phyloP scores from a whole-genome alignment of 2,329 filamentous ascomycete species.

The Apiospora hydei region DNA sequence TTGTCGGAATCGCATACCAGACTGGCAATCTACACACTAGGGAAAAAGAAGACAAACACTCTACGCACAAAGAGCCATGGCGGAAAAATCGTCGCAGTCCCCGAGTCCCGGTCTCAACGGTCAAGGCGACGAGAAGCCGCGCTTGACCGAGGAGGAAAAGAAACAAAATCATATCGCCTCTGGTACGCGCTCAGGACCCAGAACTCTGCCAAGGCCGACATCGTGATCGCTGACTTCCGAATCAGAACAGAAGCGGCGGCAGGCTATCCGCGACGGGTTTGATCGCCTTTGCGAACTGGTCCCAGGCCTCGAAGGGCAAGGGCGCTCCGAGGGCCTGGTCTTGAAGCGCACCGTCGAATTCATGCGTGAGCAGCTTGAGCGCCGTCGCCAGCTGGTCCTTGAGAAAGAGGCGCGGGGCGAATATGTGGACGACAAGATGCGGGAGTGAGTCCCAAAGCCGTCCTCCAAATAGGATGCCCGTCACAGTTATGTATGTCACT shows the following conservation, averaged over 20 bases:
- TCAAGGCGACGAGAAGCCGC: slow-evolving; percentile 53
- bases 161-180: slow-evolving; percentile 64
- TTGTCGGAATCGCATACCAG: background rate
- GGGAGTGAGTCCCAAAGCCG: slow-evolving; percentile 45
- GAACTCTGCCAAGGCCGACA: background rate
- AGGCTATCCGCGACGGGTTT: slow-evolving; percentile 83
- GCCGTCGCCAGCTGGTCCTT: slow-evolving; percentile 64
- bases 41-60: background rate
- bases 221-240: background rate
- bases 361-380: slow-evolving; percentile 66
- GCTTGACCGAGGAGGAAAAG: slow-evolving; percentile 61
- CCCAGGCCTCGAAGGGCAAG: slow-evolving; percentile 82
- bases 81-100: slow-evolving; percentile 36
- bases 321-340: slow-evolving; percentile 85
- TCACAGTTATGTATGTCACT: background rate
- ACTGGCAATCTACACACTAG: background rate
- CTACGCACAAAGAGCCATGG: slow-evolving; percentile 28
- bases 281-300: slow-evolving; percentile 82
- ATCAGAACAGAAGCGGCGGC: slow-evolving; percentile 65
- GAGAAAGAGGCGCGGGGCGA: slow-evolving; percentile 64
- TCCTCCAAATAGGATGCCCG: background rate
- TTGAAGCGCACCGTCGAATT: slow-evolving; percentile 74
- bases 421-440: slow-evolving; percentile 55
- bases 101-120: slow-evolving; percentile 32
- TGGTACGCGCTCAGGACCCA: slow-evolving; percentile 46